These are phyloP conservation scores for Metschnikowia arizonensis DNA, from an alignment of 805 yeast species.

Conservation along the genomic window DNA sequence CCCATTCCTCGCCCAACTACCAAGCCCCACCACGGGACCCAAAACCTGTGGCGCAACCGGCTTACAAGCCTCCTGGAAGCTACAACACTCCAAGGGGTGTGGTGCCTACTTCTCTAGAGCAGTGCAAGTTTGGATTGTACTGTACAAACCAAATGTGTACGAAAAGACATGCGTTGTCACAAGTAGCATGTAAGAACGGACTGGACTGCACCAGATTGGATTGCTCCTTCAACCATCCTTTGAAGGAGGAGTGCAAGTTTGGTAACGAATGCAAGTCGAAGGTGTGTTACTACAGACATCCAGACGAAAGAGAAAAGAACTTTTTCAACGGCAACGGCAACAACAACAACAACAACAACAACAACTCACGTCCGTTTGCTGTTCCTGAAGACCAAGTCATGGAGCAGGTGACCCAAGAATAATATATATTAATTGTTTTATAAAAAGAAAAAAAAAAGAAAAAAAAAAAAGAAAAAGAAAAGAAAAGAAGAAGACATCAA, in stretches of 20 bases:
- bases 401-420: slow-evolving; percentile 56
- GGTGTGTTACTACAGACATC: slow-evolving; percentile 73
- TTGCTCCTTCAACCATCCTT: slow-evolving; percentile 80
- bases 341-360: slow-evolving; percentile 19
- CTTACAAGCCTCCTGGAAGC: neutral
- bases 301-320: slow-evolving; percentile 57
- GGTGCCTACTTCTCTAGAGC: slow-evolving; percentile 59
- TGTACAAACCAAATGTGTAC: slow-evolving; percentile 80
- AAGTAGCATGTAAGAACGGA: slow-evolving; percentile 78
- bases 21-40: slow-evolving; percentile 26
- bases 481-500: slow-evolving; percentile 8
- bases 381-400: slow-evolving; percentile 69
- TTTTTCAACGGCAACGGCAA: slow-evolving; percentile 16
- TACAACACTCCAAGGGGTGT: slow-evolving; percentile 1
- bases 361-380: slow-evolving; percentile 59
- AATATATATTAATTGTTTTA: slow-evolving; percentile 6
- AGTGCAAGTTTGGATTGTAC: slow-evolving; percentile 72
- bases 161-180: slow-evolving; percentile 76
- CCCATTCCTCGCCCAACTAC: slow-evolving; percentile 75
- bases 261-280: slow-evolving; percentile 70
- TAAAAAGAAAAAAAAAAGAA: slow-evolving; percentile 14
- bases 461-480: slow-evolving; percentile 6
- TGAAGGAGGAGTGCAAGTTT: slow-evolving; percentile 74
- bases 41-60: slow-evolving; percentile 11
- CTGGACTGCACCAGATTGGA: slow-evolving; percentile 71